Evolutionary conservation across 768 basidiomycete species (phyloP), one percentile per base, ranked within the genome.

Genomic region (Pleurotus giganteus): DNA sequence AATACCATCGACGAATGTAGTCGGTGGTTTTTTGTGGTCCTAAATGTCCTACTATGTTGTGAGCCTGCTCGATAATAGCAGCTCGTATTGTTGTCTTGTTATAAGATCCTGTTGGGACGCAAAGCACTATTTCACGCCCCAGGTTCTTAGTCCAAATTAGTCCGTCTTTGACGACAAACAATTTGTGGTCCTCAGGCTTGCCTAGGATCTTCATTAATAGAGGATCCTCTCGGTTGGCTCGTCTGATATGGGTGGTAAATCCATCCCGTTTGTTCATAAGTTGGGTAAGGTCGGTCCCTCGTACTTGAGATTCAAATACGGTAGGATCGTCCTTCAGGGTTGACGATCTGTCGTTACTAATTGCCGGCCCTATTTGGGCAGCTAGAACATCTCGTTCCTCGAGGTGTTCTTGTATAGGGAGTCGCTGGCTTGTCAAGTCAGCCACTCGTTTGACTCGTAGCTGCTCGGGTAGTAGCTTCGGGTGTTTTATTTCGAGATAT

Each of bases 1-100:
- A 74, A 47, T 62, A 69, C 61, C 64, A 67, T 0, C 62, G 29
- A 0, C 67, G 58, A 1, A 71, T 26, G 15, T 61, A 61, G 9
- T 61, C 56, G 9, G 45, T 3, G 1, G 57, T 60, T 24, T 39
- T 34, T 15, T 21, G 13, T 2, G 31, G 6, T 17, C 49, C 49
- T 1, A 36, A 27, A 26, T 60, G 59, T 1, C 53, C 59, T 3
- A 60, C 15, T 2, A 44, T 42, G 0, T 17, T 13, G 21, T 60
- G 59, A 2, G 56, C 56, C 29, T 60, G 58, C 9, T 54, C 53
- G 8, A 51, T 19, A 1, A 37, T 37, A 4, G 17, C 11, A n/a
- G 12, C 6, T 1, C 9, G 9, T 12, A 51, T 27, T 8, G 34
- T 34, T 4, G n/a, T 24, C 5, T 21, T 37, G 1, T 51, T 51